Evolutionary conservation across 345 rosid genomes (phyloP), one percentile per base, ranked within the genome.

Genomic region (Carallia brachiata): DNA sequence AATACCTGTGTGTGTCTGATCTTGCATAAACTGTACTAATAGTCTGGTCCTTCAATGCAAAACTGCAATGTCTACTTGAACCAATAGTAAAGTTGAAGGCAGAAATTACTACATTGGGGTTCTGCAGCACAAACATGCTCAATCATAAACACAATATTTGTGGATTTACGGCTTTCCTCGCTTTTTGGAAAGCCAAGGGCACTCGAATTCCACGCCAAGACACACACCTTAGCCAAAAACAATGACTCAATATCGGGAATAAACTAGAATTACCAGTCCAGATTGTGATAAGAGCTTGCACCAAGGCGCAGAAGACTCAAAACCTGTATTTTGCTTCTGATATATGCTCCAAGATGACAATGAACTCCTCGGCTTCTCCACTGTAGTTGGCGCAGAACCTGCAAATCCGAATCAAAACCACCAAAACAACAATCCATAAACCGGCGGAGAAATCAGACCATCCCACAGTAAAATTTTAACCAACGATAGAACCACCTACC

Each of bases 271-370:
- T 68, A 89, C 98, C 98, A 83, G 90, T 4, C 78, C 88, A 68
- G 86, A 88, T 79, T 89, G 91, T 23, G 98, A 78, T 9, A 93
- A 78, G 68, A 93, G 91, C 70, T 79, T 84, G 70, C 92, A 85
- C 98, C 97, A 89, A 17, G 96, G 90, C 5, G 74, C 32, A 13
- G 88, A 66, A 7, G 84, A 67, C 62, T 83, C 85, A 4, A 73
- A 76, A 62, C 50, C 70, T 6, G 76, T 68, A 52, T 71, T 85
- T 37, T 80, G 84, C 78, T 86, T 89, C 67, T 75, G 88, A 73
- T 52, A 71, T 48, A 62, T 65, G 74, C 70, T 83, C 88, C 82
- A 77, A 0, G 85, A 52, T 16, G 92, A 48, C 47, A 81, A 80
- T 0, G 91, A 80, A 73, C 78, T 81, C 75, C 81, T 79, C 23